A percentile compares a stretch with the other conserved stretches of the same genome.
phyloP scores from a whole-genome alignment of 805 yeast species.

The Ogataea neopini region DNA sequence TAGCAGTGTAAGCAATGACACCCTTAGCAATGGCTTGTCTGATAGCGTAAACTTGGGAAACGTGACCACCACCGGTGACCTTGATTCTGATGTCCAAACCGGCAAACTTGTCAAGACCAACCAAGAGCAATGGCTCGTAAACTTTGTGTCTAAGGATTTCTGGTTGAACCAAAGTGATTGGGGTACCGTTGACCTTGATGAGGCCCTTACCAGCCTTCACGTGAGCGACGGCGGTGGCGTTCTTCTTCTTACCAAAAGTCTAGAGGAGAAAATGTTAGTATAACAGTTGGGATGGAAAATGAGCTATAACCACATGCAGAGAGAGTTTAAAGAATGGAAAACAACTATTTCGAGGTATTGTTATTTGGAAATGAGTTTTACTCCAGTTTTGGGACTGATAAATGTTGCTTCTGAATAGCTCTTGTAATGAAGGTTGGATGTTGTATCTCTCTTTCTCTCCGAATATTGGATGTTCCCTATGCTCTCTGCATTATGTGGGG shows the following conservation, averaged over 20 bases:
- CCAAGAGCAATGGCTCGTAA: constrained; percentile 98
- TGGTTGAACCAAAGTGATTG: constrained; percentile 98
- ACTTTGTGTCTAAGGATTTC: constrained; percentile 99
- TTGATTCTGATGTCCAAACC: constrained; percentile 98
- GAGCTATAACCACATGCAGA: not conserved
- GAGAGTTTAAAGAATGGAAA: not conserved
- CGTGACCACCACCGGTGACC: constrained; percentile 99
- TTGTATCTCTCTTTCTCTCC: not conserved
- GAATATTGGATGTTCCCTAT: not conserved
- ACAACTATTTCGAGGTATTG: too few relatives aligned
- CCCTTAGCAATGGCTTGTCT: constrained; percentile 99
- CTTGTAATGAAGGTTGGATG: not conserved
- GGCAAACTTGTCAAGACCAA: constrained; percentile 98
- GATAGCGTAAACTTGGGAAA: constrained; percentile 99
- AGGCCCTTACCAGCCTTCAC: constrained; percentile 99
- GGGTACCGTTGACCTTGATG: constrained; percentile 98
- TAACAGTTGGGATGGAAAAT: not conserved
- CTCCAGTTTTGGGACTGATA: too few relatives aligned
- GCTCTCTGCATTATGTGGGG: not conserved
- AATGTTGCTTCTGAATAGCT: too few relatives aligned
- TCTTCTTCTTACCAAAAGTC: constrained; percentile 99
- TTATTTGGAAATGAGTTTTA: too few relatives aligned
- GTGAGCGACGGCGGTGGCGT: constrained; percentile 99
- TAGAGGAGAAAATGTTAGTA: constrained; percentile 39
- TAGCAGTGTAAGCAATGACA: constrained; percentile 98